Evolutionary conservation across 2,329 filamentous ascomycete species (phyloP), one percentile per base, ranked within the genome.

Genomic region (Decorospora gaudefroyi): DNA sequence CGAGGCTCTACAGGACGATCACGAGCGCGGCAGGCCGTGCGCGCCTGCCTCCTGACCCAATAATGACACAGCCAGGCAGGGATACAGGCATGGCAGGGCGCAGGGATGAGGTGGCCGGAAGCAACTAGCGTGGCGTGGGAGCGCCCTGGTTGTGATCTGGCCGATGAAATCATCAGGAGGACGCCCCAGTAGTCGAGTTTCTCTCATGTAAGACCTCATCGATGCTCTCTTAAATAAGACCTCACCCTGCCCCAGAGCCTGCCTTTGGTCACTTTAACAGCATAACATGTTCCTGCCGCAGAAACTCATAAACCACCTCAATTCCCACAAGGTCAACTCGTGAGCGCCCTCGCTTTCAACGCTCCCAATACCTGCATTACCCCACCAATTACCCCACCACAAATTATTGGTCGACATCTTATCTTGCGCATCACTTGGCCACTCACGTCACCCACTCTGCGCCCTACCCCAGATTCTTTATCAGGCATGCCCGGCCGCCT

Each of bases 401-500:
- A 15, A n/a, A n/a, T 41, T 38, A 63, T 61, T 60, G 55, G 59
- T 44, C 51, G 19, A 35, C 32, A 12, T 27, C 44, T 47, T 52
- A 53, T 52, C 51, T 55, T 31, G 44, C 49, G 49, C 43, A 29
- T 54, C 33, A 36, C 13, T 19, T 35, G 38, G 15, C 45, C 52
- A 57, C 49, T 55, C 47, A 45, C 43, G 37, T 46, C 51, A 26
- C 44, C 29, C 29, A n/a, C 33, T 42, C 40, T 34, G 52, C 47
- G 49, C 53, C 57, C 54, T 61, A 65, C 64, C 64, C 67, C 63
- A 53, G 59, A 57, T 53, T 59, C 46, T 45, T 41, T 42, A 46
- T 55, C 49, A 56, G 57, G 51, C 45, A 70, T 70, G 67, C 67
- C 67, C 22, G 67, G 67, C 47, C 64, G 67, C 23, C 54, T 69